Evolutionary conservation across 2,329 filamentous ascomycete genomes (phyloP), one percentile per base, ranked within the genome.

Genomic region (Colletotrichum falcatum): DNA sequence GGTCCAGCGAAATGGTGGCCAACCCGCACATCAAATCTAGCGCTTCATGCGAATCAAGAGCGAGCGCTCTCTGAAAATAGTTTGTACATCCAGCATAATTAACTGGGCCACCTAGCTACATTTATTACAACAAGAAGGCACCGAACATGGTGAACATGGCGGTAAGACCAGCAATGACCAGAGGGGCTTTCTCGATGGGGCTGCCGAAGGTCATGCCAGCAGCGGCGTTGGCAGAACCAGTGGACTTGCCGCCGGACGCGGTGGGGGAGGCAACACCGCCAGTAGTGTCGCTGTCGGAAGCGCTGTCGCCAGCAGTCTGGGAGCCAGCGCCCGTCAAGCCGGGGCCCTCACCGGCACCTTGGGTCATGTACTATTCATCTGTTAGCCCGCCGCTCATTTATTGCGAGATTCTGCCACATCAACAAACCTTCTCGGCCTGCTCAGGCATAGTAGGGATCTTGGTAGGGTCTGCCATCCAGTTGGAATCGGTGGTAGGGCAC

Each of bases 281-380:
- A 20, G 85, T 85, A 48, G 85, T 84, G 23, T 83, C 83, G 54
- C 85, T 82, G 0, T 64, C 54, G 23, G 69, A 71, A 33, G 69
- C 56, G 64, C 82, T 81, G 75, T 81, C 83, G 7, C 80, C 81
- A 14, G 84, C 82, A 60, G 85, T 82, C 80, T 89, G 87, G 28
- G 88, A 90, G 30, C 88, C 88, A 26, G 77, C 74, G 7, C 87
- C 87, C 4, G 78, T 79, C 20, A 89, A 82, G 73, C 88, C 88
- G 16, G 86, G 86, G 2, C 87, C 88, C 1, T 77, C 75, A 42
- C 87, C 87, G 58, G 87, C 87, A 75, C 88, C 87, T 11, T 81
- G 76, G 44, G 79, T 82, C 83, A 90, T 85, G 81, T 82, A 88
- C 81, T 86, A 60, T 49, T 8, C 35, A 3, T 3, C 8, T 33